Evolutionary conservation across 2,329 filamentous ascomycete species (phyloP).

Genomic region (Alternaria solani): DNA sequence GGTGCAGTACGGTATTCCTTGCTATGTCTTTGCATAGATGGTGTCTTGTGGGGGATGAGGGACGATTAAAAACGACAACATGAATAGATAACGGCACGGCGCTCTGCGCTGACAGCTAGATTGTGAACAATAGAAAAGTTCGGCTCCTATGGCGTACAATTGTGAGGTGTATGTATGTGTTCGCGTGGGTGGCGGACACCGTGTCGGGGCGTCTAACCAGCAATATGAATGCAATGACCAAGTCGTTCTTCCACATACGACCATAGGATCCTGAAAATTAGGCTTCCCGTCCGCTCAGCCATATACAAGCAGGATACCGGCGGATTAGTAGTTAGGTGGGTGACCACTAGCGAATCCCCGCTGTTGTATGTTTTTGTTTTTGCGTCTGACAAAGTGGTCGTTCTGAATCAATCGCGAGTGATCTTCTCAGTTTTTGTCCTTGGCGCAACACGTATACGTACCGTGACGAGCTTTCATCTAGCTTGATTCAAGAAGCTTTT

Average conservation of each 20-base stretch:
- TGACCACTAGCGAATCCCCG: too few species aligned
- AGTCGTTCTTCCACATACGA: too few species aligned
- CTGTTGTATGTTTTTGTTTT: too few species aligned
- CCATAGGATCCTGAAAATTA: too few species aligned
- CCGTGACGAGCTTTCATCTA: background rate
- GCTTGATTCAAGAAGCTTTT: background rate
- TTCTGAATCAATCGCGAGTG: background rate
- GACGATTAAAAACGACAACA: background rate
- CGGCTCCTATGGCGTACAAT: background rate
- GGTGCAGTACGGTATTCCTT: conserved; percentile 46
- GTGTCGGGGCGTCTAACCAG: too few species aligned
- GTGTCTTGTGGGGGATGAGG: background rate
- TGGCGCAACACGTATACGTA: background rate
- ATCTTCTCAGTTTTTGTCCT: background rate
- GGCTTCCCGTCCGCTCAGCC: too few species aligned
- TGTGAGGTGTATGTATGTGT: too few species aligned
- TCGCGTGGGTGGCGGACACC: too few species aligned
- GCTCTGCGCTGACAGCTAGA: background rate
- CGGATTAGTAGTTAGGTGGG: too few species aligned
- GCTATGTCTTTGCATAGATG: conserved; percentile 46
- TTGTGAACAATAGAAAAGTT: background rate
- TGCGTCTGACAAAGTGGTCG: too few species aligned
- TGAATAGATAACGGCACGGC: background rate
- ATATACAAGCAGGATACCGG: too few species aligned
- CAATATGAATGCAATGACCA: too few species aligned